phyloP scores from a whole-genome alignment of 129 eudicot genomes.

The Helichrysum umbraculigerum region DNA sequence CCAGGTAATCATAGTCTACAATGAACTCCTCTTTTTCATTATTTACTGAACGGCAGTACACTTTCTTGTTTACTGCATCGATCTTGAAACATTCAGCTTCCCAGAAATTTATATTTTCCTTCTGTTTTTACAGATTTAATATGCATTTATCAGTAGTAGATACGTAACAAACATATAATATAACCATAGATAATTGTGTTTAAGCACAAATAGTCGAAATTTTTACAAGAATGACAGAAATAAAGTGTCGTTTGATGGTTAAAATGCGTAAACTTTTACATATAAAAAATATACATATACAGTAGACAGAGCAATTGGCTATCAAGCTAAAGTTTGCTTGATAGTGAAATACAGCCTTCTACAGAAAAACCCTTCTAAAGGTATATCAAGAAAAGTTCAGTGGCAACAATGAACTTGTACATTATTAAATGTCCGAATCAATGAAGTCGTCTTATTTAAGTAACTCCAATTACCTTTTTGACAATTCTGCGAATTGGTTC shows the following conservation, averaged over 20 bases:
- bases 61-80: slow-evolving; percentile 68
- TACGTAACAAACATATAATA: background rate
- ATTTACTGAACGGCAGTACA: slow-evolving; percentile 52
- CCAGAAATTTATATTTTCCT: slow-evolving; percentile 51
- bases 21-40: slow-evolving; percentile 51
- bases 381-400: background rate
- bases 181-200: background rate
- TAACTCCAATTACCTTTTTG: slow-evolving; percentile 42
- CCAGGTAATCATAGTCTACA: slow-evolving; percentile 81
- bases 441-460: background rate
- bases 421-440: background rate
- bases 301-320: background rate
- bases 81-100: slow-evolving; percentile 82
- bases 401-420: background rate
- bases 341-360: background rate
- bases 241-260: too few species aligned
- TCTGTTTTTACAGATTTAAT: slow-evolving; percentile 41
- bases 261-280: background rate
- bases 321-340: background rate
- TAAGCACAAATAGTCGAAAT: background rate
- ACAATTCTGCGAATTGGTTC: slow-evolving; percentile 77
- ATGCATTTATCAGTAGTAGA: slow-evolving; percentile 16
- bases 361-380: background rate
- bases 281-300: too few species aligned
- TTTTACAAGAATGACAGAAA: background rate